Percentiles rank a stretch among this genome's conserved stretches.
Evolutionary conservation across 768 basidiomycete species (phyloP).

Genomic region (Sporobolomyces pararoseus): DNA sequence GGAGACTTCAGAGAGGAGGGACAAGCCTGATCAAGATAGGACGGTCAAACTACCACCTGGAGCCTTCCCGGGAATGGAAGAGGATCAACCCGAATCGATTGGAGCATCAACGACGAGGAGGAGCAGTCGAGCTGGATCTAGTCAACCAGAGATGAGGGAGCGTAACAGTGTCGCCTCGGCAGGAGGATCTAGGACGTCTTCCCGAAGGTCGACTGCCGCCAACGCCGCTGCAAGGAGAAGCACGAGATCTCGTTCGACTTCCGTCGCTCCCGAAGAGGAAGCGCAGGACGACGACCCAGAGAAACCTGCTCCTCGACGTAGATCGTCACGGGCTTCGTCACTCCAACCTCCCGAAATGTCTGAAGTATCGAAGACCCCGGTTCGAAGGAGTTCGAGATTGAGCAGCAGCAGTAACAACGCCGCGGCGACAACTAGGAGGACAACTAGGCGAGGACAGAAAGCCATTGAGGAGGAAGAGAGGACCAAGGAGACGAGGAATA

Average conservation of each 20-base stretch:
- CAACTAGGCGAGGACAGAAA: background rate
- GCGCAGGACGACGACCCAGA: background rate
- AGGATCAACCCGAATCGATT: background rate
- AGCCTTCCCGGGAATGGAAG: constrained; percentile 21
- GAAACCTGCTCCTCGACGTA: background rate
- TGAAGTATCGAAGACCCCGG: constrained; percentile 1
- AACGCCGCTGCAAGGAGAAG: background rate
- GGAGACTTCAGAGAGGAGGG: background rate
- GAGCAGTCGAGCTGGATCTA: background rate
- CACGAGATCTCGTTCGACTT: constrained; percentile 5
- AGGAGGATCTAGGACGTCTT: background rate
- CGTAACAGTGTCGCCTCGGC: too few relatives aligned
- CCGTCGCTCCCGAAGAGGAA: background rate
- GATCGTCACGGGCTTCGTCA: constrained; percentile 3
- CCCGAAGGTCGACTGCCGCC: background rate
- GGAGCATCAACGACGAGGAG: background rate
- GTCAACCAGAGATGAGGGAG: constrained; percentile 14
- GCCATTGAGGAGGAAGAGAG: constrained; percentile 24
- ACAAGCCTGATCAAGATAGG: background rate
- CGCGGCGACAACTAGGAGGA: background rate
- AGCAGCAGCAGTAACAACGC: background rate
- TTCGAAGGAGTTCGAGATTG: constrained; percentile 16
- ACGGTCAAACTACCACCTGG: constrained; percentile 28
- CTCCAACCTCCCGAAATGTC: constrained; percentile 10
- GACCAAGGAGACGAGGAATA: background rate